Evolutionary conservation across 2,329 filamentous ascomycete genomes (phyloP).

Genomic region (Botrytis fabae): DNA sequence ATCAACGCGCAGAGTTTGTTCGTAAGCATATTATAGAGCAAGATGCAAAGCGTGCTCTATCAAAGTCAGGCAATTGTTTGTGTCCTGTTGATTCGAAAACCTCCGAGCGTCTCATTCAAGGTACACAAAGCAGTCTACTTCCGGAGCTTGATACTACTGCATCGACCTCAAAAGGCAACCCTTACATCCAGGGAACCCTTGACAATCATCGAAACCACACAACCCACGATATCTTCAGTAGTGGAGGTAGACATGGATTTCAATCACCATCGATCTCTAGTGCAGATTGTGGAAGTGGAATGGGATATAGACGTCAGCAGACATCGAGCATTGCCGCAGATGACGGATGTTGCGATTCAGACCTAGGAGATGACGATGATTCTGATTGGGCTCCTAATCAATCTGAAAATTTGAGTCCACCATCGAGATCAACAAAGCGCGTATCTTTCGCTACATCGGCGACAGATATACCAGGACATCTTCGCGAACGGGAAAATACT

Average conservation of each 20-base stretch:
- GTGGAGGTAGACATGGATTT: not conserved
- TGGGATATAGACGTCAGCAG: not conserved
- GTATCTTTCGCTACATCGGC: not conserved
- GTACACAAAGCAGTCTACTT: not conserved
- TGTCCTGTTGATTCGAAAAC: not conserved
- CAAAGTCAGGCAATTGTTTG: not conserved
- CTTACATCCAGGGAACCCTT: not conserved
- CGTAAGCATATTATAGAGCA: not conserved
- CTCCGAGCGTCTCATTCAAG: not conserved
- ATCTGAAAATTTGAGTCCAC: not conserved
- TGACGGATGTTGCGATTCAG: not conserved
- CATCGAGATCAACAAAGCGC: not conserved
- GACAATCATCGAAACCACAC: not conserved
- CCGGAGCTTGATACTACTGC: no score
- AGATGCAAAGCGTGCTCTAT: not conserved
- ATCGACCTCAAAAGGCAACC: not conserved
- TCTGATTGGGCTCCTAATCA: not conserved
- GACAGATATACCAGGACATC: not conserved
- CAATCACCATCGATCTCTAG: not conserved
- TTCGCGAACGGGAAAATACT: not conserved
- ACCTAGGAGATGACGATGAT: not conserved
- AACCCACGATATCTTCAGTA: no score
- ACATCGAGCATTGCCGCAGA: not conserved
- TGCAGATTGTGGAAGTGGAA: not conserved
- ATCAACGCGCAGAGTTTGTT: conserved; percentile 6